Base-by-base conservation (phyloP, 345 rosid genomes). In the Clarkia xantiana region DNA sequence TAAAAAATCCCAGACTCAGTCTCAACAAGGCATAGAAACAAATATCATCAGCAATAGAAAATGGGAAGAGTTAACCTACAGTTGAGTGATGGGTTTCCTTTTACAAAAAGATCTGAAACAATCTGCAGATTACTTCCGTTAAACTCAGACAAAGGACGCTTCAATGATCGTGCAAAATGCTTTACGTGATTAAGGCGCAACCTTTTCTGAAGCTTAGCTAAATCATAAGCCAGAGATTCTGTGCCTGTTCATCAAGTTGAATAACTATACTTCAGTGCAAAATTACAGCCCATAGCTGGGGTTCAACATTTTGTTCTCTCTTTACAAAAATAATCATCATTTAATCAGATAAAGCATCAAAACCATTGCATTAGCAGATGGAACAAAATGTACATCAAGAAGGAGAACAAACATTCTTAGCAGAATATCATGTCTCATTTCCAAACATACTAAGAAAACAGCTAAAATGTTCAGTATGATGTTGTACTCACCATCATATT, bases 101-200 rank as follows among this genome's bases (percentile, higher is more conserved):
- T 60, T 51, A 60, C 54, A 10, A 58, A 44, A 45, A 58, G 51
- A 52, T 72, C 69, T 14, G 71, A 52, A 12, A 53, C 54, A 50
- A 62, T 62, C 53, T 18, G 61, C 40, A 61, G 56, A 49, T 50
- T 57, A 16, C 63, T 62, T 23, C 51, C 43, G 18, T 49, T 40
- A 44, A 56, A 54, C 59, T 62, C 56, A 16, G 57, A 42, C 18
- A 62, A 51, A 44, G 70, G 67, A 62, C 57, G 66, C 61, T 69
- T 62, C 14, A 78, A 40, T 44, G 79, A 74, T 49, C 98, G 74
- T 1, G 98, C 98, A 46, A 86, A 62, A 72, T 75, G 82, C 59
- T 86, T 90, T 55, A 90, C 22, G 16, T 73, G 93, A 64, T 55
- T 90, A 36, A 90, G 62, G 4, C 95, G 71, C 49, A 82, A 58